Conservation (phyloP, 2,329 filamentous ascomycete species). For the Fusarium sp. region DNA sequence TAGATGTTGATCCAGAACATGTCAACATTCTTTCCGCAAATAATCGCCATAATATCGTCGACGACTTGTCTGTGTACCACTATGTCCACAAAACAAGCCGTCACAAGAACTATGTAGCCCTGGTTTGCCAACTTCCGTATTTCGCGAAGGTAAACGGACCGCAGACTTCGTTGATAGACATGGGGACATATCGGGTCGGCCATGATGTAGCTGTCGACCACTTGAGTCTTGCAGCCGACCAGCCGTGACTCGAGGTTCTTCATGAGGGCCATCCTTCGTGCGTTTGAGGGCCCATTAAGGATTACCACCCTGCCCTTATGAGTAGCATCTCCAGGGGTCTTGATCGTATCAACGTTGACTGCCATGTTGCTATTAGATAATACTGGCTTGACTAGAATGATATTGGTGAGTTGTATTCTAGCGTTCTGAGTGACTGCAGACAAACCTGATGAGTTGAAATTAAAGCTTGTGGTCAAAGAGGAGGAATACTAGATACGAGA, state of each 20-base stretch:
- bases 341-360: not conserved
- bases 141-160: constrained; percentile 27
- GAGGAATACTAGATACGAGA: not conserved
- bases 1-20: constrained; percentile 27
- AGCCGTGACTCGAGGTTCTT: not conserved
- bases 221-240: not conserved
- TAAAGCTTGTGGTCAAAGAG: not conserved
- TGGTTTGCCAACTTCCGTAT: constrained; percentile 15
- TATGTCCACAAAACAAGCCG: constrained; percentile 15
- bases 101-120: constrained; percentile 21
- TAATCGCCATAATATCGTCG: constrained; percentile 10
- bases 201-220: constrained; percentile 30
- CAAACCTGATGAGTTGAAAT: not conserved
- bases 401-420: not conserved
- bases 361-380: not conserved
- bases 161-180: not conserved
- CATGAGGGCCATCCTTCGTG: constrained; percentile 13
- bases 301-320: constrained; percentile 25
- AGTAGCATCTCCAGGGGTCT: not conserved
- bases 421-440: not conserved
- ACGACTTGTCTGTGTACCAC: constrained; percentile 8
- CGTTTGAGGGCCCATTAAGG: constrained; percentile 23
- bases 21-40: constrained; percentile 8
- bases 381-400: not conserved
- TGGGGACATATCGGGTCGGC: constrained; percentile 5